Conservation (phyloP, 257 asterid species). For the Salvia splendens region DNA sequence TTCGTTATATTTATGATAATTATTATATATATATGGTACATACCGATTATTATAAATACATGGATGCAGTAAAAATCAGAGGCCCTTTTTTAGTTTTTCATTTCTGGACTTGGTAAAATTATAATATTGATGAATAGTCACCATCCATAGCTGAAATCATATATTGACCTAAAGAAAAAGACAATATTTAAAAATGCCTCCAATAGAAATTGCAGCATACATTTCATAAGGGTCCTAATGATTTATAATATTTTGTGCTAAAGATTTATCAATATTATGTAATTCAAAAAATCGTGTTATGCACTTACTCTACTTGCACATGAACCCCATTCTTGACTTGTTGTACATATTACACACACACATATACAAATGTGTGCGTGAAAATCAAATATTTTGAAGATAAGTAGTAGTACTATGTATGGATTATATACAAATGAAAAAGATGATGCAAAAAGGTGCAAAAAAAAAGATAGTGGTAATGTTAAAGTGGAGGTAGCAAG, state of each 20-base stretch:
- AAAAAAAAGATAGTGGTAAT: conserved; percentile 41
- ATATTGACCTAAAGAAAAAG: conserved; percentile 36
- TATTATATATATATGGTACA: background rate
- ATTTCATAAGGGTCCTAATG: conserved; percentile 29
- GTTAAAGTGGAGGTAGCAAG: conserved; percentile 49
- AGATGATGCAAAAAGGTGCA: conserved; percentile 27
- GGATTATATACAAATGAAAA: conserved; percentile 27
- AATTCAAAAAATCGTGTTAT: conserved; percentile 14
- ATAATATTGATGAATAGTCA: conserved; percentile 31
- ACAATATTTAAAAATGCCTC: conserved; percentile 37
- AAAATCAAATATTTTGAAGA: too few relatives aligned
- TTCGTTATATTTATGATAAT: background rate
- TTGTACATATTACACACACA: background rate
- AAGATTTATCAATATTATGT: conserved; percentile 22
- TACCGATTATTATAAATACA: background rate
- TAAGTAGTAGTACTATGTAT: background rate
- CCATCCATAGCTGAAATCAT: conserved; percentile 33
- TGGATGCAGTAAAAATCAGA: background rate
- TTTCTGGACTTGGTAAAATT: conserved; percentile 11
- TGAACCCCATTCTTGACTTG: conserved; percentile 13
- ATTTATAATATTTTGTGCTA: too few relatives aligned
- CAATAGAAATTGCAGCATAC: conserved; percentile 28
- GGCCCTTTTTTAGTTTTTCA: background rate
- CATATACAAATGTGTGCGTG: background rate
- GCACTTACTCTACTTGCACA: conserved; percentile 38